phyloP scores from a whole-genome alignment of 2,329 filamentous ascomycete genomes.

The Hymenoscyphus repandus region DNA sequence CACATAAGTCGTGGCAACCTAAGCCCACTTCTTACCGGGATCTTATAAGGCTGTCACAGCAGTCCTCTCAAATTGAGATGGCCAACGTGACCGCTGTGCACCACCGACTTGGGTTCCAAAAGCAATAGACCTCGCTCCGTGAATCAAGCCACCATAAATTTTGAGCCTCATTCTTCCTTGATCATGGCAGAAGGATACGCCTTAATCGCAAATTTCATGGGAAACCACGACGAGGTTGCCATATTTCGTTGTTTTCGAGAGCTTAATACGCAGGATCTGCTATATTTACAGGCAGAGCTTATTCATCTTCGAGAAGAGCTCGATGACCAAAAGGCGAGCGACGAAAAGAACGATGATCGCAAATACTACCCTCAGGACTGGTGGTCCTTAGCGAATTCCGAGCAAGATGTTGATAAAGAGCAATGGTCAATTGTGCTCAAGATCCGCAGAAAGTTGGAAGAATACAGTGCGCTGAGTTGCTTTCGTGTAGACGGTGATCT shows the following conservation, averaged over 20 bases:
- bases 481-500: neutral
- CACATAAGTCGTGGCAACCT: no score
- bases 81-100: no score
- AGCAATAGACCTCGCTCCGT: no score
- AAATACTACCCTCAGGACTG: constrained; percentile 14
- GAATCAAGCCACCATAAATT: no score
- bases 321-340: neutral
- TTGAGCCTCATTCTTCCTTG: neutral
- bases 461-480: constrained; percentile 20
- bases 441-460: constrained; percentile 17
- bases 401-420: neutral
- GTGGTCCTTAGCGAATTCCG: constrained; percentile 16
- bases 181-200: neutral
- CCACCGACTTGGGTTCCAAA: no score
- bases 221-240: neutral
- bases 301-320: no score
- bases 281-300: neutral
- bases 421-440: constrained; percentile 20
- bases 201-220: neutral
- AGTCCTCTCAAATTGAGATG: no score
- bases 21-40: no score
- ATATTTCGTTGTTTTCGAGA: neutral
- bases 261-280: neutral
- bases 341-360: constrained; percentile 6
- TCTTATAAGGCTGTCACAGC: no score